Base-by-base conservation (phyloP, 257 asterid species). In the Agastache rugosa region DNA sequence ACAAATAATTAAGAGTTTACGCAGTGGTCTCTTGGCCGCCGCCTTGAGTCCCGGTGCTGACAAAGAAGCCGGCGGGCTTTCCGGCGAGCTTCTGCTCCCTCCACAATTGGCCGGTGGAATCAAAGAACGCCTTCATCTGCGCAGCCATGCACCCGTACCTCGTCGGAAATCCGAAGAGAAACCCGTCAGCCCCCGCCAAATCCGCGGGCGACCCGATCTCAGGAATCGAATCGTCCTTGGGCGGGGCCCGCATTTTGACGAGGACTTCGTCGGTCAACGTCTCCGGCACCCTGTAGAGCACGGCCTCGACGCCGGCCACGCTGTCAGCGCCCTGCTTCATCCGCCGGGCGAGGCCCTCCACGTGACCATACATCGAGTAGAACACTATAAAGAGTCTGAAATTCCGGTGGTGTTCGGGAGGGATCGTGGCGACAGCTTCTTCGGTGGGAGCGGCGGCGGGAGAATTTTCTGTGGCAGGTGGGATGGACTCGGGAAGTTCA, bases 1-100 rank as follows among this genome's bases (percentile, higher is more conserved):
- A 11, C 3, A 16, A 11, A 35, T 7, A 25, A 20, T 19, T 25
- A 64, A 55, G 68, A 61, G 78, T 93, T 92, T 90, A 95, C 99
- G 97, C 98, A 44, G 98, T 92, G 72, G 98, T 92, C 78, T 95
- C 99, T 76, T 95, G 99, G 7, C 99, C 99, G 81, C 99, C 99
- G 48, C 99, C 99, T 67, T 95, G 99, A n/a, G 99, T 95, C 35
- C 98, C 99, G 15, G 99, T 92, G 85, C 99, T 95, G 76, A 95
- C 96, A 63, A 95, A 95, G 73, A 95, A 89, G 8, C 99, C 99
- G 1, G 99, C 98, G 15, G 99, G 99, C 74, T 90, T 87, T 15
- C 99, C 99, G 11, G 97, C 96, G 48, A 95, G 96, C 68, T 79
- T 82, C 81, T 95, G 99, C 71, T 90, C 96, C 80, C 73, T 89